phyloP scores from a whole-genome alignment of 805 yeast species.

The Nakazawaea sp. region DNA sequence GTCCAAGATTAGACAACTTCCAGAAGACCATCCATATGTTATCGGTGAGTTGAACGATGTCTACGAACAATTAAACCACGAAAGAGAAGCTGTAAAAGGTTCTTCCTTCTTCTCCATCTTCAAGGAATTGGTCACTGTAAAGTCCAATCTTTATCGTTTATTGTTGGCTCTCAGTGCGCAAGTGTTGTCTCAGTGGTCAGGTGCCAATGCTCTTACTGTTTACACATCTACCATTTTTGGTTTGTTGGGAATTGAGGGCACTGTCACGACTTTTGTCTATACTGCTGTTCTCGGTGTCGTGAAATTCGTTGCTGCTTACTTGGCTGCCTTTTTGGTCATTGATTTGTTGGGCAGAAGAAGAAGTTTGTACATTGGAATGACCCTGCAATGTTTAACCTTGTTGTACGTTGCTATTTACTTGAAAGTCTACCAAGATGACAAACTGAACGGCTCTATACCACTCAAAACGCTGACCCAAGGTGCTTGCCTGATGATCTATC shows the following conservation, averaged over 20 bases:
- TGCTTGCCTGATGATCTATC: slow-evolving; percentile 43
- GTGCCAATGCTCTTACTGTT: slow-evolving; percentile 48
- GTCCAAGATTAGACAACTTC: slow-evolving; percentile 26
- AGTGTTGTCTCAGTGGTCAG: slow-evolving; percentile 52
- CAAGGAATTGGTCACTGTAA: slow-evolving; percentile 29
- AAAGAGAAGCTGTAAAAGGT: slow-evolving; percentile 22
- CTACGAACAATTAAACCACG: slow-evolving; percentile 36
- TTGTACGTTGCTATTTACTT: slow-evolving; percentile 42
- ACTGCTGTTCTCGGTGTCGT: slow-evolving; percentile 49
- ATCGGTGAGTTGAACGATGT: slow-evolving; percentile 44
- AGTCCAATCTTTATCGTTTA: slow-evolving; percentile 39
- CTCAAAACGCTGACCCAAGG: slow-evolving; percentile 42
- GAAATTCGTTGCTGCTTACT: slow-evolving; percentile 40
- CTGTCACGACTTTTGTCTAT: slow-evolving; percentile 31
- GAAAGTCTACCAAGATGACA: slow-evolving; percentile 30
- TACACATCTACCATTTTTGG: slow-evolving; percentile 48
- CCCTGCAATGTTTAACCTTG: slow-evolving; percentile 33
- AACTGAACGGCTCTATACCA: slow-evolving; percentile 30
- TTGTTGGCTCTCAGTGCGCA: slow-evolving; percentile 35
- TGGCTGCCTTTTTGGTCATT: slow-evolving; percentile 45
- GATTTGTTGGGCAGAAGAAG: slow-evolving; percentile 47
- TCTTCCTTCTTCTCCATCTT: slow-evolving; percentile 18
- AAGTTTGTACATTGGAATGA: slow-evolving; percentile 42
- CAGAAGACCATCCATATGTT: slow-evolving; percentile 41
- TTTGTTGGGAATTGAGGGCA: slow-evolving; percentile 36